Percentiles rank a stretch among this genome's conserved stretches.
These are phyloP conservation scores for Pythium sukuiense DNA, from an alignment of 352 stramenopile species.

Conservation along the genomic window DNA sequence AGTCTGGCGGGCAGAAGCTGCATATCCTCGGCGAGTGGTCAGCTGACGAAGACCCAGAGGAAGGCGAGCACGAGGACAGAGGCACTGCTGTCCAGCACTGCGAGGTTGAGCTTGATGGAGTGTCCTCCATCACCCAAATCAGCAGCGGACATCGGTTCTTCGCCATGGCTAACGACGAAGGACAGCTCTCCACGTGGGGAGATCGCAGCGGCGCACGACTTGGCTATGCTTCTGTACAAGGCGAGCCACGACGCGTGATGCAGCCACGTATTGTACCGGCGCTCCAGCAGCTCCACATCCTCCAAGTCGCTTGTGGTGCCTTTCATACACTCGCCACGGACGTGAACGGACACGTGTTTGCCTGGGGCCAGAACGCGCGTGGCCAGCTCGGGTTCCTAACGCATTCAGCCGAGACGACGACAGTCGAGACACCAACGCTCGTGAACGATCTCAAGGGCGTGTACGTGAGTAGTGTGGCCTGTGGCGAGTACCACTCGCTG, in stretches of 20 bases:
- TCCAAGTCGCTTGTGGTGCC: slow-evolving; percentile 61
- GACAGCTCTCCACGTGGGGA: slow-evolving; percentile 57
- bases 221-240: slow-evolving; percentile 48
- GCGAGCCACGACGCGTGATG: slow-evolving; percentile 42
- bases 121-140: slow-evolving; percentile 35
- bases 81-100: background rate
- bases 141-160: slow-evolving; percentile 62
- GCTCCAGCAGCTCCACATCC: slow-evolving; percentile 39
- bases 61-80: background rate
- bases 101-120: slow-evolving; percentile 19
- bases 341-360: slow-evolving; percentile 72
- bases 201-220: slow-evolving; percentile 60
- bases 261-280: slow-evolving; percentile 37
- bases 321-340: slow-evolving; percentile 74
- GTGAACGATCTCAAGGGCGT: slow-evolving; percentile 49
- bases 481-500: slow-evolving; percentile 75
- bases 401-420: slow-evolving; percentile 21
- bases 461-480: slow-evolving; percentile 64
- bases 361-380: slow-evolving; percentile 62
- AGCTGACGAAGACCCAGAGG: slow-evolving; percentile 12
- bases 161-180: slow-evolving; percentile 41
- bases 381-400: slow-evolving; percentile 51
- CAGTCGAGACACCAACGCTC: slow-evolving; percentile 35
- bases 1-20: slow-evolving; percentile 22
- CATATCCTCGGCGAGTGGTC: slow-evolving; percentile 54